A percentile compares a stretch with the other conserved stretches of the same genome.
Evolutionary conservation across 768 basidiomycete genomes (phyloP).

Genomic region (Termitomyces sp.): DNA sequence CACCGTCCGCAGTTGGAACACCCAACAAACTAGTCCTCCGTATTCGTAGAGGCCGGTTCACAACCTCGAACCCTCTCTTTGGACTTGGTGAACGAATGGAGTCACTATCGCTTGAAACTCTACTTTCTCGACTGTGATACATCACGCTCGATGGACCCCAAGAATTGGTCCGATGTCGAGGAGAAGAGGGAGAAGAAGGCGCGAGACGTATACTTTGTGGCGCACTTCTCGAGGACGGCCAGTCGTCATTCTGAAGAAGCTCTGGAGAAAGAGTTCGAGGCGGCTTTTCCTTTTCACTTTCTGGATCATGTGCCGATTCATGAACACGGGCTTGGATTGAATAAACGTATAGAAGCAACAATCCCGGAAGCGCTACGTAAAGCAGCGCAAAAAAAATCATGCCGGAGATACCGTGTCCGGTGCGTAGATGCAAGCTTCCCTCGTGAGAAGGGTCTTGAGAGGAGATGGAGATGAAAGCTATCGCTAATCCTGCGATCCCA

Average conservation of each 20-base stretch:
- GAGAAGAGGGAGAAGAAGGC: conserved; percentile 35
- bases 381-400: conserved; percentile 59
- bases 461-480: conserved; percentile 57
- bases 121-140: conserved; percentile 39
- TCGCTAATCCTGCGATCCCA: conserved; percentile 58
- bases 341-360: conserved; percentile 26
- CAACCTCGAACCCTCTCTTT: conserved; percentile 44
- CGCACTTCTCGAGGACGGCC: conserved; percentile 25
- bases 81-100: conserved; percentile 37
- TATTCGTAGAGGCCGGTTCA: conserved; percentile 39
- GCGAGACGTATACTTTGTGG: conserved; percentile 32
- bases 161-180: conserved; percentile 43
- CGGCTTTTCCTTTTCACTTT: conserved; percentile 11
- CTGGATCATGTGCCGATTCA: conserved; percentile 5
- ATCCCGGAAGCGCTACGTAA: conserved; percentile 47
- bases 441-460: conserved; percentile 19
- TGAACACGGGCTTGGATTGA: conserved; percentile 1
- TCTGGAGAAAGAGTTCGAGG: conserved; percentile 19
- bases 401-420: conserved; percentile 61
- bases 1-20: conserved; percentile 10
- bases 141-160: conserved; percentile 41
- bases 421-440: conserved; percentile 37
- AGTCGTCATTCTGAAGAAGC: conserved; percentile 24
- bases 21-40: conserved; percentile 29
- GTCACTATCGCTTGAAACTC: conserved; percentile 38